Base-by-base conservation (phyloP, 2,329 filamentous ascomycete species). In the Fusarium pilosicola region DNA sequence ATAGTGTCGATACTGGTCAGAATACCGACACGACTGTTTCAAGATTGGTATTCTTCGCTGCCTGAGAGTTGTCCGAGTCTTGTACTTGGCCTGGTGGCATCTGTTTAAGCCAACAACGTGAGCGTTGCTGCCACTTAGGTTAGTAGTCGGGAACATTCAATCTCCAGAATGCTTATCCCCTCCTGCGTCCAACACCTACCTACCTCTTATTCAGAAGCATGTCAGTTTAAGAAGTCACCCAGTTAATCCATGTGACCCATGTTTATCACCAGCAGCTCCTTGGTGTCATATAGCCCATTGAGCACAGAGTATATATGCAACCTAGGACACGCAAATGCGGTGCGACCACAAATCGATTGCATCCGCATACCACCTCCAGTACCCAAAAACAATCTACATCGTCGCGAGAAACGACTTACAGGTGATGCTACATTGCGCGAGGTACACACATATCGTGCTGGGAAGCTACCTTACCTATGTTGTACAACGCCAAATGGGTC, bases 271-370 rank as follows among this genome's bases (percentile, higher is more conserved):
- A 30, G 28, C 51, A 44, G 32, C 24, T n/a, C 26, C n/a, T 45
- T 55, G 28, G 26, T 61, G 32, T 20, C 22, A 36, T 51, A 59
- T 42, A 54, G 28, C 36, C 46, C 38, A 36, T 56, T 46, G n/a
- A 54, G 49, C 45, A 58, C 32, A 67, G 42, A 56, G 62, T 65
- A 65, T 58, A 56, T 55, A 58, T 42, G 48, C 34, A 63, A 34
- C 42, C 42, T 26, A n/a, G 54, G 39, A 64, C 58, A 45, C 41
- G 36, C 62, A 51, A 51, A 55, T 63, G 68, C 49, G 51, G 56
- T 73, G 72, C 48, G 51, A 68, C 52, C 61, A 30, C 51, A 68
- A 39, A 49, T 54, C 30, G 62, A 52, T 57, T 55, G 51, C 26
- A 62, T 61, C 59, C 41, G 63, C 45, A 55, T 64, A 60, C 22